These are phyloP conservation scores for Emmonsiellopsis sp. DNA, from an alignment of 2,329 filamentous ascomycete genomes.

Conservation along the genomic window DNA sequence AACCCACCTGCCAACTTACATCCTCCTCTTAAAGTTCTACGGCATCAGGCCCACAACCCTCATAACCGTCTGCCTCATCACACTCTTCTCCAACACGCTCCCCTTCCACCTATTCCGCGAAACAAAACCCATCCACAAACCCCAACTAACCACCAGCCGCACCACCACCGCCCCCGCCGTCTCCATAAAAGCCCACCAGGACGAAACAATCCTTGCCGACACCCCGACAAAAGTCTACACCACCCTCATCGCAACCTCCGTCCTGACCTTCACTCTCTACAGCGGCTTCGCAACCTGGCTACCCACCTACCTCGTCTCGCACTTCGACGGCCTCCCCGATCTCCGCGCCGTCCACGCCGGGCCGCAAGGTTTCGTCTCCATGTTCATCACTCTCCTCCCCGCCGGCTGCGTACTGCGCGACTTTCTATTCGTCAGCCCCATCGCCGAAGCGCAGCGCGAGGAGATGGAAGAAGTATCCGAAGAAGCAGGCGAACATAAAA, in stretches of 20 bases:
- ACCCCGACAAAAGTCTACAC: slow-evolving; percentile 54
- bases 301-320: slow-evolving; percentile 59
- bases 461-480: slow-evolving; percentile 12
- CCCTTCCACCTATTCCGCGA: slow-evolving; percentile 69
- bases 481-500: background rate
- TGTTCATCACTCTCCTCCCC: slow-evolving; percentile 50
- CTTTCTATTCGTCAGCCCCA: slow-evolving; percentile 61
- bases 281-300: slow-evolving; percentile 61
- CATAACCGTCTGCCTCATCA: slow-evolving; percentile 55
- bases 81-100: slow-evolving; percentile 58
- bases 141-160: slow-evolving; percentile 27
- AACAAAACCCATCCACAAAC: slow-evolving; percentile 43
- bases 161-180: background rate
- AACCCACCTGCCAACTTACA: slow-evolving; percentile 65
- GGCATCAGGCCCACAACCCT: slow-evolving; percentile 54
- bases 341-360: slow-evolving; percentile 60
- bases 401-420: slow-evolving; percentile 63
- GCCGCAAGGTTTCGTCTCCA: slow-evolving; percentile 40
- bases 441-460: slow-evolving; percentile 33
- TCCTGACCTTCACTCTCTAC: slow-evolving; percentile 68
- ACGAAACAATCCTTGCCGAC: slow-evolving; percentile 58
- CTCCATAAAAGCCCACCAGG: slow-evolving; percentile 39
- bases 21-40: slow-evolving; percentile 73
- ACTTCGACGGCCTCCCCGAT: slow-evolving; percentile 64
- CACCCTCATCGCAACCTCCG: slow-evolving; percentile 57